These are phyloP conservation scores for Mrakia blollopis DNA, from an alignment of 768 basidiomycete species.

Conservation along the genomic window DNA sequence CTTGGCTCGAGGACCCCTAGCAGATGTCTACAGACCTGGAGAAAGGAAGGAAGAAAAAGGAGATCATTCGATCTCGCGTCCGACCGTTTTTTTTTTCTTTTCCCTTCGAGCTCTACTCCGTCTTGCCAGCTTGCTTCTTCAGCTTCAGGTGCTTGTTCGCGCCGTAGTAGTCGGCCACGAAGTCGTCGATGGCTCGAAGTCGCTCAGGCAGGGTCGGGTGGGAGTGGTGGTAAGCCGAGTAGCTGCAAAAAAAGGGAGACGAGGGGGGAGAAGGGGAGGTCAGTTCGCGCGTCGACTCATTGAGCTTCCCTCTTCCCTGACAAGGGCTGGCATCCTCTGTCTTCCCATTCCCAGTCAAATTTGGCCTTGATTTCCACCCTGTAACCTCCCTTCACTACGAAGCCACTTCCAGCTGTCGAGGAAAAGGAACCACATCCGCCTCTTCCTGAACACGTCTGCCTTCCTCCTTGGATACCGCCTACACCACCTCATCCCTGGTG, in stretches of 20 bases:
- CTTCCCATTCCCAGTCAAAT: no score
- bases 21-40: no score
- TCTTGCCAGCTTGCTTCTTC: background rate
- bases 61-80: background rate
- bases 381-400: no score
- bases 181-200: constrained; percentile 65
- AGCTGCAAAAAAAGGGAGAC: constrained; percentile 42
- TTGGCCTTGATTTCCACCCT: no score
- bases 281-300: background rate
- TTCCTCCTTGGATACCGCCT: background rate
- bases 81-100: background rate
- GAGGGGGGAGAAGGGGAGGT: no score
- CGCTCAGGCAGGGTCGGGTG: constrained; percentile 93
- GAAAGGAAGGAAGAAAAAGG: background rate
- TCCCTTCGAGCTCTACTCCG: background rate
- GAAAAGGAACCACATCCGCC: no score
- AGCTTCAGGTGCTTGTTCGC: constrained; percentile 8
- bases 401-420: no score
- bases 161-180: constrained; percentile 25
- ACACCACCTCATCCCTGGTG: background rate
- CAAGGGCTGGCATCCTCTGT: no score
- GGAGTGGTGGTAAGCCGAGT: constrained; percentile 92
- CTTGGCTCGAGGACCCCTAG: no score
- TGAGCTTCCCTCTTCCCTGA: background rate
- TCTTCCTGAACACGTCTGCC: no score